A percentile compares a stretch with the other conserved stretches of the same genome.
These are phyloP conservation scores for Rhodocollybia butyracea DNA, from an alignment of 768 basidiomycete species.

Conservation along the genomic window DNA sequence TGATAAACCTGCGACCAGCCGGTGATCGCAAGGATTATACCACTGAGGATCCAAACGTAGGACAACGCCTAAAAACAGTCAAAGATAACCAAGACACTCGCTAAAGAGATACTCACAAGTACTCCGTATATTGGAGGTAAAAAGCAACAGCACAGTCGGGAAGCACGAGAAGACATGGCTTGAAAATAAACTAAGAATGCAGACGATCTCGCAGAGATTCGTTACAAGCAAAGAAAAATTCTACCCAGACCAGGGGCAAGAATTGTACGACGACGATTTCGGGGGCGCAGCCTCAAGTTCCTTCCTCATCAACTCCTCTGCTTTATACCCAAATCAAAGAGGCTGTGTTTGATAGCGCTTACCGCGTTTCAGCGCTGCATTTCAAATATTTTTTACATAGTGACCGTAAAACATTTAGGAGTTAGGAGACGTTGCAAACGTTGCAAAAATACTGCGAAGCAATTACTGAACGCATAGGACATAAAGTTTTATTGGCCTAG, in stretches of 20 bases:
- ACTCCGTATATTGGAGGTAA: background rate
- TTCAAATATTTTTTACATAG: too few species aligned
- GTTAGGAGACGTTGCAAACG: too few species aligned
- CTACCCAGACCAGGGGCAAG: slow-evolving; percentile 8
- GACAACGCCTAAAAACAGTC: slow-evolving; percentile 32
- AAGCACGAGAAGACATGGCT: slow-evolving; percentile 7
- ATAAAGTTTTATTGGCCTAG: background rate
- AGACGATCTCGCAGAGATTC: slow-evolving; percentile 8
- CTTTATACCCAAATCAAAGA: background rate
- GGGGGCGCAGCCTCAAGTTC: slow-evolving; percentile 7
- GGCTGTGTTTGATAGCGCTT: background rate
- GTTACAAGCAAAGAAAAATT: background rate
- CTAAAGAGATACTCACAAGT: background rate
- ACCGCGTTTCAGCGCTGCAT: background rate
- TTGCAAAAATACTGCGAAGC: background rate
- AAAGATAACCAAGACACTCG: background rate
- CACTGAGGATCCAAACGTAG: slow-evolving; percentile 38
- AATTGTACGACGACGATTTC: background rate
- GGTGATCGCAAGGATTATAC: slow-evolving; percentile 39
- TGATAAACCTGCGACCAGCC: slow-evolving; percentile 46
- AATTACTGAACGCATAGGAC: slow-evolving; percentile 2
- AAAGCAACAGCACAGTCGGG: background rate
- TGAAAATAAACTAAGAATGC: background rate
- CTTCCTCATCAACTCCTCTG: background rate
- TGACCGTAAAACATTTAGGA: too few species aligned